Evolutionary conservation across 805 yeast genomes (phyloP).

Genomic region (Vanderwaltozyma tropicalis): DNA sequence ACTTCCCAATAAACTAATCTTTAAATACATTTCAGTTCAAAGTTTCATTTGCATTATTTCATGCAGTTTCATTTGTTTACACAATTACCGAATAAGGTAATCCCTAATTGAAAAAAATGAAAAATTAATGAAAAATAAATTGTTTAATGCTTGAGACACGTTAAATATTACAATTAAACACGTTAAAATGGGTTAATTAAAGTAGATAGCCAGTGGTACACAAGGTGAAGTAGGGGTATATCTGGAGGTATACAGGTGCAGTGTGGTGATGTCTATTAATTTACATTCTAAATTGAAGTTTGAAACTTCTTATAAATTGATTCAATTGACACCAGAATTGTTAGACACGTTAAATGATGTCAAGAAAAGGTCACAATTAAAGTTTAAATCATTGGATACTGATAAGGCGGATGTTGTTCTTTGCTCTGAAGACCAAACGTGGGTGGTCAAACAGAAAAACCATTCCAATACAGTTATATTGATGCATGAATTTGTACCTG

Average conservation of each 20-base stretch:
- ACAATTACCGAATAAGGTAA: background rate
- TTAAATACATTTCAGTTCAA: no score
- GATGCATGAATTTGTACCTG: conserved; percentile 26
- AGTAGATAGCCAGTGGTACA: background rate
- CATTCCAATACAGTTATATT: conserved; percentile 80
- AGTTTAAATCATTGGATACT: conserved; percentile 25
- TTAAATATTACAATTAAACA: background rate
- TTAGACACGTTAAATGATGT: conserved; percentile 25
- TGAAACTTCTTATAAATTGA: conserved; percentile 34
- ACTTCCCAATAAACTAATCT: no score
- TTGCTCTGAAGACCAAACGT: conserved; percentile 50
- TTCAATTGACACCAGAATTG: conserved; percentile 45
- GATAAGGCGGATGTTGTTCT: conserved; percentile 40
- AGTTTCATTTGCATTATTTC: no score
- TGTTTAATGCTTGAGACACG: no score
- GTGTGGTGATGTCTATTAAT: conserved; percentile 1
- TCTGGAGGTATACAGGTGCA: no score
- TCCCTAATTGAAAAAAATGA: background rate
- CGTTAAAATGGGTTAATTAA: background rate
- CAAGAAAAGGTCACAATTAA: conserved; percentile 7
- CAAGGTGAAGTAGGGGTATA: no score
- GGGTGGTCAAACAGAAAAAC: conserved; percentile 62
- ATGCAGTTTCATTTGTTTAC: no score
- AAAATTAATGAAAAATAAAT: no score
- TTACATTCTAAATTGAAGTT: conserved; percentile 12